Percentiles rank a stretch among this genome's conserved stretches.
Conservation (phyloP, 768 basidiomycete species). For the Collybia nuda region DNA sequence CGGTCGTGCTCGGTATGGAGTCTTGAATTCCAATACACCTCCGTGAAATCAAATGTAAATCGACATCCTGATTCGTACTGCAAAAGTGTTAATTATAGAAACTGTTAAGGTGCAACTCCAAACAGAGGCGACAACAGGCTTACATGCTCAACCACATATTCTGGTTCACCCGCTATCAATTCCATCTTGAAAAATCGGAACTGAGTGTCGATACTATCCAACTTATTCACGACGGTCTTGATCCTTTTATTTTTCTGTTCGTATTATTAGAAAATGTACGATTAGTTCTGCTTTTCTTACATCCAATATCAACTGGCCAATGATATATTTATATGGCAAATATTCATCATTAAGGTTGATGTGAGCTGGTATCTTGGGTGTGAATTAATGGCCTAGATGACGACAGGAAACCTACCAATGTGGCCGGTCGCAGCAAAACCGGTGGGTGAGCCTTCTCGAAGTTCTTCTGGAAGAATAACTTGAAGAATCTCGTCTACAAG, state of each 20-base stretch:
- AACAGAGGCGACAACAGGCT: constrained; percentile 20
- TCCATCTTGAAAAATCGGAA: constrained; percentile 98
- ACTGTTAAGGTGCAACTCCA: constrained; percentile 1
- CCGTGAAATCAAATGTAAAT: constrained; percentile 92
- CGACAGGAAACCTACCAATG: constrained; percentile 60
- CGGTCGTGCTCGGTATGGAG: constrained; percentile 90
- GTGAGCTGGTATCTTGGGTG: constrained; percentile 57
- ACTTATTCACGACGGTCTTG: constrained; percentile 93
- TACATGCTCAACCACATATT: constrained; percentile 88
- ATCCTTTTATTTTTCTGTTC: constrained; percentile 81
- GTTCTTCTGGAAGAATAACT: constrained; percentile 75
- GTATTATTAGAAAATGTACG: background rate
- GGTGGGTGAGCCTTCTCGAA: constrained; percentile 77
- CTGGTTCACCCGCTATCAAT: constrained; percentile 84
- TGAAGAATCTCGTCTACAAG: constrained; percentile 84
- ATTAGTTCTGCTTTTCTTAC: constrained; percentile 41
- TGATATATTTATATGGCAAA: constrained; percentile 85
- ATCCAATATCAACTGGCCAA: constrained; percentile 91
- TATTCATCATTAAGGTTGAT: constrained; percentile 90
- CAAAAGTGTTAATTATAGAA: background rate
- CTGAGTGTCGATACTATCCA: constrained; percentile 78
- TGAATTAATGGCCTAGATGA: background rate
- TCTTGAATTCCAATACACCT: constrained; percentile 98
- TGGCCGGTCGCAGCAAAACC: constrained; percentile 91
- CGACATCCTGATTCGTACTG: constrained; percentile 84